Evolutionary conservation across 1,284 basidiomycete species (phyloP).

Genomic region (Limonomyces culmigenus): DNA sequence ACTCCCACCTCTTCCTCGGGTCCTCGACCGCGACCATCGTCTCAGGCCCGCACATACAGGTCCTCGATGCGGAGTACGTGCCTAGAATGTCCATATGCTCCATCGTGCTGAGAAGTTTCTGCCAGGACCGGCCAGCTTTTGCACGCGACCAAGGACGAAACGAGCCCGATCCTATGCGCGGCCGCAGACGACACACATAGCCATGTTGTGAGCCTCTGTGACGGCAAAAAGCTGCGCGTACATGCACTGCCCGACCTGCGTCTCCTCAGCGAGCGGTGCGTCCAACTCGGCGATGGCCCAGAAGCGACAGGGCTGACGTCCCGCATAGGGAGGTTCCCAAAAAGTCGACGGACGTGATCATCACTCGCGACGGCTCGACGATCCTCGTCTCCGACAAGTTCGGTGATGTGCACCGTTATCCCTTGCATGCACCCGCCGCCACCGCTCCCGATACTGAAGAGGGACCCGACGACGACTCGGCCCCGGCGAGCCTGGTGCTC

Average conservation of each 20-base stretch:
- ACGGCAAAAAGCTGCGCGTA: constrained; percentile 68
- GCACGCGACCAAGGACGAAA: constrained; percentile 20
- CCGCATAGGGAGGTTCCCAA: constrained; percentile 58
- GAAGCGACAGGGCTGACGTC: not conserved
- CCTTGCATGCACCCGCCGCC: constrained; percentile 13
- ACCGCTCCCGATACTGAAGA: constrained; percentile 5
- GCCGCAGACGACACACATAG: constrained; percentile 29
- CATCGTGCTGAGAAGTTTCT: constrained; percentile 1
- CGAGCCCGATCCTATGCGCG: constrained; percentile 44
- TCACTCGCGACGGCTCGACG: constrained; percentile 38
- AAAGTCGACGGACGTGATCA: constrained; percentile 46
- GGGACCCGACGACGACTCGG: constrained; percentile 17
- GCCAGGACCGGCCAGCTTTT: constrained; percentile 36
- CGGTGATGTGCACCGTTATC: constrained; percentile 69
- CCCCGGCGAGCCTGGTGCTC: constrained; percentile 49
- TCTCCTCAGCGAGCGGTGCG: constrained; percentile 47
- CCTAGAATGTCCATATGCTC: constrained; percentile 2
- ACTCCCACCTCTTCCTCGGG: constrained; percentile 26
- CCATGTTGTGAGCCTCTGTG: constrained; percentile 48
- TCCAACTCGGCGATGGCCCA: not conserved
- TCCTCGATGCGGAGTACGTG: constrained; percentile 32
- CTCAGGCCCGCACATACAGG: constrained; percentile 43
- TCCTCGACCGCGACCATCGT: constrained; percentile 21
- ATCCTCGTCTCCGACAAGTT: constrained; percentile 75
- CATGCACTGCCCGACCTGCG: constrained; percentile 45